Conservation (phyloP, 1,284 basidiomycete species). For the Naganishia albida region DNA sequence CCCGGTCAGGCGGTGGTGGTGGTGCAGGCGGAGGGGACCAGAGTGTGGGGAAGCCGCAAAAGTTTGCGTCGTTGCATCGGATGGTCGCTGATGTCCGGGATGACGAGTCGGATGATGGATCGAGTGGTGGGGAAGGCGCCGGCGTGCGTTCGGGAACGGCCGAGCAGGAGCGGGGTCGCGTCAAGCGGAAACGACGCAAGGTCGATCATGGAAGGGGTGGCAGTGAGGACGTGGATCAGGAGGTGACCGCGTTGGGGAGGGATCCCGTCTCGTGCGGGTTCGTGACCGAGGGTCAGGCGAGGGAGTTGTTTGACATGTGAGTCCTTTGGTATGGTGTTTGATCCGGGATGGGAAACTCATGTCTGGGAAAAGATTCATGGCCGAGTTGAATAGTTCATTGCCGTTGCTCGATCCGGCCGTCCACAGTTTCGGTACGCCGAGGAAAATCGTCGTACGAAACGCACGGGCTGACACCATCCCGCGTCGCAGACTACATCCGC, state of each 20-base stretch:
- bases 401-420: conserved; percentile 40
- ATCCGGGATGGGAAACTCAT: too few species aligned
- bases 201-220: background rate
- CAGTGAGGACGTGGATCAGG: conserved; percentile 3
- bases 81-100: conserved; percentile 22
- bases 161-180: background rate
- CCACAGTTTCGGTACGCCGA: conserved; percentile 35
- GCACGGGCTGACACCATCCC: conserved; percentile 28
- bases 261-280: conserved; percentile 42
- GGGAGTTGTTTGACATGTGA: conserved; percentile 41
- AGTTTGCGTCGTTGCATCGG: conserved; percentile 26
- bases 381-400: conserved; percentile 39
- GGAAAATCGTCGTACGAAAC: background rate
- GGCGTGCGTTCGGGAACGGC: background rate
- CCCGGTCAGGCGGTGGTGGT: background rate
- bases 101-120: conserved; percentile 8
- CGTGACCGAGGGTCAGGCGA: conserved; percentile 40
- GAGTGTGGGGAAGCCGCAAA: conserved; percentile 6
- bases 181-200: conserved; percentile 18
- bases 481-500: conserved; percentile 39
- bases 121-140: background rate
- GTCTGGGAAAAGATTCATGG: conserved; percentile 37
- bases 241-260: conserved; percentile 25
- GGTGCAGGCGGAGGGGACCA: background rate
- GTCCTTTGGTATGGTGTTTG: conserved; percentile 15